Base-by-base conservation (phyloP, 2,329 filamentous ascomycete genomes). In the Sporothrix schenckii region DNA sequence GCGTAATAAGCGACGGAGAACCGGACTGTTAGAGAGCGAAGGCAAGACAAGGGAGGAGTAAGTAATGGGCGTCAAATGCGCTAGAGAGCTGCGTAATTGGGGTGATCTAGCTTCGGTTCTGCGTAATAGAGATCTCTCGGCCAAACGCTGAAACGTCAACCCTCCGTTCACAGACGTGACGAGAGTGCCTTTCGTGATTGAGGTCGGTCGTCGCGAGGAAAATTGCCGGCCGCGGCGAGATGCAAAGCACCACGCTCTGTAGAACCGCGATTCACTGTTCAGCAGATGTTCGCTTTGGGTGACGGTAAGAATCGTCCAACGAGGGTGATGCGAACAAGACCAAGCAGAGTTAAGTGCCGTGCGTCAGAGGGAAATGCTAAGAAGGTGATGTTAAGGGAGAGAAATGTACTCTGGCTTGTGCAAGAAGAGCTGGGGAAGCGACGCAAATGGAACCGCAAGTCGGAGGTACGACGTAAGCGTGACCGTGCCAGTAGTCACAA, bases 381-480 rank as follows among this genome's bases (percentile, higher is more conserved):
- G n/a, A 34, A 50, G 47, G 44, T n/a, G 16, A 39, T 47, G 47
- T 14, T 4, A 9, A 34, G 24, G 30, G 47, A 65, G 21, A 24
- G 21, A 65, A 65, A 14, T 19, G 14, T 63, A 39, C 27, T 65
- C 21, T 21, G 44, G 21, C 7, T 65, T 61, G 39, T 41, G 60
- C 27, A 47, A 66, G 63, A 52, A 34, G 44, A 49, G 60, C 41
- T 52, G 16, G 47, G 24, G 24, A 52, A 27, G 44, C 21, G 61
- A 52, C 47, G 63, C 63, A 52, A 53, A 39, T 21, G 44, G 47
- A 27, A 16, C 47, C 39, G 44, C 61, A 47, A 39, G 63, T 52
- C 63, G 47, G 63, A 39, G 61, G 61, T n/a, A 65, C 61, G 61
- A 41, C 61, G 44, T 66, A 52, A 66, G 63, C 61, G 49, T 44